A percentile compares a stretch with the other conserved stretches of the same genome.
phyloP scores from a whole-genome alignment of 2,329 filamentous ascomycete species.

The Fusarium compactum region DNA sequence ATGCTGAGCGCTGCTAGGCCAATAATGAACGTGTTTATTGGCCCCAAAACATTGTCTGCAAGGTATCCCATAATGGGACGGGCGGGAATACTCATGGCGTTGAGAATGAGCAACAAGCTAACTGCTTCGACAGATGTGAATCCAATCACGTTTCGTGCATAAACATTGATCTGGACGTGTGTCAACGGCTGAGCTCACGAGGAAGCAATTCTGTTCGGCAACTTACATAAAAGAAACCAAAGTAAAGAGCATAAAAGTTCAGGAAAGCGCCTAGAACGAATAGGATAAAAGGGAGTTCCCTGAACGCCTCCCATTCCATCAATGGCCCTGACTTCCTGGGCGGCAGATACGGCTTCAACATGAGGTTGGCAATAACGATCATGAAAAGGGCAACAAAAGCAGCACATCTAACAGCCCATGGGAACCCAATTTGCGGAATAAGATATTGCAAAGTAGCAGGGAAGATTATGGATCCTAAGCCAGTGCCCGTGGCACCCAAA shows the following conservation, averaged over 20 bases:
- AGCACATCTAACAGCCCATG: conserved; percentile 72
- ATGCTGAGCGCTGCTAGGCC: conserved; percentile 48
- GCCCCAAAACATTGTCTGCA: conserved; percentile 66
- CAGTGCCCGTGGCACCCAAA: conserved; percentile 69
- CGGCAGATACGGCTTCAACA: conserved; percentile 60
- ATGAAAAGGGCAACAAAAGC: conserved; percentile 71
- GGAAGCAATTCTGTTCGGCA: conserved; percentile 49
- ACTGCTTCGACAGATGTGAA: conserved; percentile 64
- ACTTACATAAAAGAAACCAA: conserved; percentile 59
- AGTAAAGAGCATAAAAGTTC: conserved; percentile 55
- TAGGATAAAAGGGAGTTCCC: conserved; percentile 65
- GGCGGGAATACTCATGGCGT: conserved; percentile 70
- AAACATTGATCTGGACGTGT: conserved; percentile 57
- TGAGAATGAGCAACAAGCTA: conserved; percentile 72
- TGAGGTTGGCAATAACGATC: conserved; percentile 54
- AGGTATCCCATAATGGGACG: conserved; percentile 69
- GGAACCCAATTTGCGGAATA: conserved; percentile 69
- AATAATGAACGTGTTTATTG: conserved; percentile 59
- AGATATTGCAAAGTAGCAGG: conserved; percentile 69
- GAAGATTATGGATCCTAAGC: conserved; percentile 67
- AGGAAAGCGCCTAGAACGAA: conserved; percentile 64
- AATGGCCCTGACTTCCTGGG: conserved; percentile 63
- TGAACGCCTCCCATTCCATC: conserved; percentile 69
- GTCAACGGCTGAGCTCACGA: conserved; percentile 13
- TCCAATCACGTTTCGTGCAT: conserved; percentile 52